Conservation (phyloP, 768 basidiomycete species). For the Pleurotus djamor region DNA sequence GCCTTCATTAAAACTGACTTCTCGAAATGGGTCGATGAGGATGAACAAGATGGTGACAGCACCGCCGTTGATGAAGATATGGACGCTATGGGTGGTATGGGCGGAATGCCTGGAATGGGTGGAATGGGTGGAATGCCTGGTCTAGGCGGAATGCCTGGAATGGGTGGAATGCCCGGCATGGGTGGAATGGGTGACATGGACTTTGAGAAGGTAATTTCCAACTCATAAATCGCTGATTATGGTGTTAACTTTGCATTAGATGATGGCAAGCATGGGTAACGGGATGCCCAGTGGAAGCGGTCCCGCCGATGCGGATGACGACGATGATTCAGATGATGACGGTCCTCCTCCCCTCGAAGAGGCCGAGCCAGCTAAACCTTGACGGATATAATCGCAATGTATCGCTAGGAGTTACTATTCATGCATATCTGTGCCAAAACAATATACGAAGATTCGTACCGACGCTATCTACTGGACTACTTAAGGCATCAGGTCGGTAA, state of each 20-base stretch:
- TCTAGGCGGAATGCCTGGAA: conserved; percentile 53
- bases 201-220: conserved; percentile 52
- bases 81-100: conserved; percentile 57
- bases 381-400: background rate
- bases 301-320: conserved; percentile 32
- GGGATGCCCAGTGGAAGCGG: background rate
- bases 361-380: conserved; percentile 42
- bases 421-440: background rate
- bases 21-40: conserved; percentile 94
- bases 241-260: conserved; percentile 22
- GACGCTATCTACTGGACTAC: no score
- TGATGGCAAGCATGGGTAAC: conserved; percentile 48
- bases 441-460: background rate
- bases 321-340: conserved; percentile 53
- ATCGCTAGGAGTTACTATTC: background rate
- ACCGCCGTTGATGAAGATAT: conserved; percentile 46
- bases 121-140: conserved; percentile 42
- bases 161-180: conserved; percentile 42
- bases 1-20: conserved; percentile 94
- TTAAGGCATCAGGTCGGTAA: background rate
- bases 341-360: conserved; percentile 84
- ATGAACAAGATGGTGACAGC: conserved; percentile 79
- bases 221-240: background rate
- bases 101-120: conserved; percentile 56
- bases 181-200: conserved; percentile 58